phyloP scores from a whole-genome alignment of 2,329 filamentous ascomycete species.

The Xylaria polymorpha region DNA sequence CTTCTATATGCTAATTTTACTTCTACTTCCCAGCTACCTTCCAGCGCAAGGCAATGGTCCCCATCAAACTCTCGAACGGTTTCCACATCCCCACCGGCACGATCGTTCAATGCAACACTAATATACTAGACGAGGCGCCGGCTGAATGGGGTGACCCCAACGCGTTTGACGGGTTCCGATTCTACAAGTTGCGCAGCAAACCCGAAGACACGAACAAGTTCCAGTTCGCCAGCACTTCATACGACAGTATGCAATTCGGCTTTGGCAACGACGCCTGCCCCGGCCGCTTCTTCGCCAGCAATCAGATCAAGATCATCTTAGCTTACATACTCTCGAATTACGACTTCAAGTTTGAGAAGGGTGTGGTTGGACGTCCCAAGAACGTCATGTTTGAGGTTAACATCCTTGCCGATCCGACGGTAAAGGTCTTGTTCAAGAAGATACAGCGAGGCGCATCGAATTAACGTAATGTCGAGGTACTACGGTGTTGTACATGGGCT shows the following conservation, averaged over 20 bases:
- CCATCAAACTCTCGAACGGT: slow-evolving; percentile 50
- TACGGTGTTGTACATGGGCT: neutral
- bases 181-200: slow-evolving; percentile 44
- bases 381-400: slow-evolving; percentile 49
- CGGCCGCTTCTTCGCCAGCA: slow-evolving; percentile 55
- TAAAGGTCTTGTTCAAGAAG: slow-evolving; percentile 46
- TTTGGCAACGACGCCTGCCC: slow-evolving; percentile 56
- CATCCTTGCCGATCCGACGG: slow-evolving; percentile 45
- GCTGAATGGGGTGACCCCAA: slow-evolving; percentile 44
- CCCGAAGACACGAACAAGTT: slow-evolving; percentile 44
- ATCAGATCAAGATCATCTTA: slow-evolving; percentile 53
- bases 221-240: slow-evolving; percentile 51
- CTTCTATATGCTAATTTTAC: slow-evolving; percentile 14
- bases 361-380: slow-evolving; percentile 41
- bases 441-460: slow-evolving; percentile 45
- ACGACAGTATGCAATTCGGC: slow-evolving; percentile 53
- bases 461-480: neutral
- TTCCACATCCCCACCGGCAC: slow-evolving; percentile 48
- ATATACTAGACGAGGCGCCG: slow-evolving; percentile 47
- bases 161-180: slow-evolving; percentile 47
- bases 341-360: slow-evolving; percentile 45
- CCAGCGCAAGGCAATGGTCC: slow-evolving; percentile 47
- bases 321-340: slow-evolving; percentile 45
- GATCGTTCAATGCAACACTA: slow-evolving; percentile 46
- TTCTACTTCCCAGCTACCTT: slow-evolving; percentile 41